Base-by-base conservation (phyloP, 2,329 filamentous ascomycete genomes). In the Hymenoscyphus scutula region DNA sequence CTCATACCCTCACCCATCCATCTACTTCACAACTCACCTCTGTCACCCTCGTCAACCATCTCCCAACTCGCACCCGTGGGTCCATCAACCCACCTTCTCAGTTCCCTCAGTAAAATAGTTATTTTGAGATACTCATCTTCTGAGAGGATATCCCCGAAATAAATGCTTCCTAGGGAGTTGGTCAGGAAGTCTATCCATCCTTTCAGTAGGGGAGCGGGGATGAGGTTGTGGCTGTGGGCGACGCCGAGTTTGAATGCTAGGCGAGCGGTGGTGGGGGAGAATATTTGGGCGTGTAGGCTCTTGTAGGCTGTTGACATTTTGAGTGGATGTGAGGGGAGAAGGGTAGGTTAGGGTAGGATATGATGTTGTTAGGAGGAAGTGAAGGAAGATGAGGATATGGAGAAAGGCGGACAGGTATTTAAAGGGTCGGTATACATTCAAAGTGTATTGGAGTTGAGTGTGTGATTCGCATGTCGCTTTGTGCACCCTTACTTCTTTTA, bases 191-290 rank as follows among this genome's bases (percentile, higher is more conserved):
- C 27, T 10, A 55, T 38, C 53, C 53, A 56, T 30, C 25, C 11
- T n/a, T 32, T 11, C 13, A 56, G 30, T 23, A 60, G 27, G 17
- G 41, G 5, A 11, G 17, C 15, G 5, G 59, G 59, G 17, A 60
- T 53, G 27, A 51, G 30, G n/a, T 41, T 7, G 53, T 60, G 53
- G 4, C 53, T 29, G 25, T 60, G 59, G 5, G 59, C 53, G 6
- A 60, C 53, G 19, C 59, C 59, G 23, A 60, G n/a, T 15, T 54
- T 56, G 59, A 60, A 60, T 8, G 48, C 51, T 29, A 54, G 19
- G 13, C 32, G 32, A 8, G 32, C 17, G 34, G 19, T 29, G 11
- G 7, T 10, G 8, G 54, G 19, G n/a, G 23, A 38, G 25, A 54
- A 38, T 13, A 54, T 27, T 3, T 10, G 13, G 4, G 17, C 7